Conservation (phyloP, 352 stramenopile species). For the Phytopythium cucurbitacearum region DNA sequence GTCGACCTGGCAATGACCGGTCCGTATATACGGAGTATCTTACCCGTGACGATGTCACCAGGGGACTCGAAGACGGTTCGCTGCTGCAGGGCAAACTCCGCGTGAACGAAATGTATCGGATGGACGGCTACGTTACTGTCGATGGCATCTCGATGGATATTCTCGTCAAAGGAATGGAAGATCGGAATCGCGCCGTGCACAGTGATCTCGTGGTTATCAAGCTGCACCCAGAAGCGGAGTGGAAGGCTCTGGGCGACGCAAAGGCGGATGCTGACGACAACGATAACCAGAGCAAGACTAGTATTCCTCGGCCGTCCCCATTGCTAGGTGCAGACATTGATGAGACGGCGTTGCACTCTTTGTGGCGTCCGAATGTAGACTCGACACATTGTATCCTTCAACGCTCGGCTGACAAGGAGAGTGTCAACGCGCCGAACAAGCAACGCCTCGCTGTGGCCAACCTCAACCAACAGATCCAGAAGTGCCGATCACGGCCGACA, state of each 20-base stretch:
- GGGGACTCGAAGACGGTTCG: conserved; percentile 25
- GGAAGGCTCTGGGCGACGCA: conserved; percentile 36
- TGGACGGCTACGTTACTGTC: conserved; percentile 77
- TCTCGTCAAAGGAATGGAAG: conserved; percentile 58
- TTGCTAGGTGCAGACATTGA: conserved; percentile 22
- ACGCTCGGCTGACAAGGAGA: conserved; percentile 9
- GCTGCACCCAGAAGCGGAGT: conserved; percentile 46
- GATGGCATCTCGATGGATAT: conserved; percentile 73
- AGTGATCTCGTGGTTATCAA: conserved; percentile 76
- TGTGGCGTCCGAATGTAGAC: conserved; percentile 44
- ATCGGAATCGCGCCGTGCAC: conserved; percentile 77
- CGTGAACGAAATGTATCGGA: conserved; percentile 65
- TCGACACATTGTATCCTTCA: conserved; percentile 28
- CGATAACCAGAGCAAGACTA: conserved; percentile 6
- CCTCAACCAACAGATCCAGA: conserved; percentile 27
- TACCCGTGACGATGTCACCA: conserved; percentile 22
- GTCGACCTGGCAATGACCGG: conserved; percentile 6
- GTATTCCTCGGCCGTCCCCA: conserved; percentile 3
- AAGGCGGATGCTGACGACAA: conserved; percentile 13
- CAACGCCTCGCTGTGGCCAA: conserved; percentile 19
- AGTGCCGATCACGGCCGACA: conserved; percentile 40
- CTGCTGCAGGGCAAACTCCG: conserved; percentile 66
- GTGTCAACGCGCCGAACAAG: conserved; percentile 11
- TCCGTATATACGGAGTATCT: conserved; percentile 35
- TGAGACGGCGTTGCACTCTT: conserved; percentile 29